phyloP scores from a whole-genome alignment of 2,329 filamentous ascomycete species.

The Clonostachys byssicola region DNA sequence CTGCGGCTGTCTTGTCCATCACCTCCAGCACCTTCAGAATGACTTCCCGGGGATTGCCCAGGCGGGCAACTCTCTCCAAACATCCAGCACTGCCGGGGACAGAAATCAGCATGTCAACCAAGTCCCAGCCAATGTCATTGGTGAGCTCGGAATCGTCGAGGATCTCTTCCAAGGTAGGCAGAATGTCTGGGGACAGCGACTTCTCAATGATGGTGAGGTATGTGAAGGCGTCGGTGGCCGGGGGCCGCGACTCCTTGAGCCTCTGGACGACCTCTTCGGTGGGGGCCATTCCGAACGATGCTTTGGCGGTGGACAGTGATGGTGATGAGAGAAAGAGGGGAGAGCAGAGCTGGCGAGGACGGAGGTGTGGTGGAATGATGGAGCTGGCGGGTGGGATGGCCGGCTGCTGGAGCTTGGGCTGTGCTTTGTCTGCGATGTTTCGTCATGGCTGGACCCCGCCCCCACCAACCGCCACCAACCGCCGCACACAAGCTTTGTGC shows the following conservation, averaged over 20 bases:
- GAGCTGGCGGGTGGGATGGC: too few relatives aligned
- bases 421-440: background rate
- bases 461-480: background rate
- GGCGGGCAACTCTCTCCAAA: slow-evolving; percentile 67
- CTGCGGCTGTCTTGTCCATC: slow-evolving; percentile 47
- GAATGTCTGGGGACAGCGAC: slow-evolving; percentile 61
- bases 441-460: background rate
- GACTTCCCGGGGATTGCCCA: slow-evolving; percentile 78
- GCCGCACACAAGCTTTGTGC: background rate
- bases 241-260: slow-evolving; percentile 43
- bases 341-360: background rate
- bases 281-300: slow-evolving; percentile 16
- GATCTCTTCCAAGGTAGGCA: slow-evolving; percentile 65
- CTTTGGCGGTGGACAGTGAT: too few relatives aligned
- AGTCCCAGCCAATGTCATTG: slow-evolving; percentile 78
- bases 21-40: slow-evolving; percentile 77
- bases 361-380: background rate
- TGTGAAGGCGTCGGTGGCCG: slow-evolving; percentile 63
- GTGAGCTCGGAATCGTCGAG: slow-evolving; percentile 66
- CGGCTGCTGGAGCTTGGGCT: background rate
- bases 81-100: slow-evolving; percentile 66
- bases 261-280: slow-evolving; percentile 35
- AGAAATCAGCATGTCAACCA: slow-evolving; percentile 70
- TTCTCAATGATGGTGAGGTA: slow-evolving; percentile 77
- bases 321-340: background rate